Conservation (phyloP, 192 early-diverging fungal genomes). For the Backusella sp. region DNA sequence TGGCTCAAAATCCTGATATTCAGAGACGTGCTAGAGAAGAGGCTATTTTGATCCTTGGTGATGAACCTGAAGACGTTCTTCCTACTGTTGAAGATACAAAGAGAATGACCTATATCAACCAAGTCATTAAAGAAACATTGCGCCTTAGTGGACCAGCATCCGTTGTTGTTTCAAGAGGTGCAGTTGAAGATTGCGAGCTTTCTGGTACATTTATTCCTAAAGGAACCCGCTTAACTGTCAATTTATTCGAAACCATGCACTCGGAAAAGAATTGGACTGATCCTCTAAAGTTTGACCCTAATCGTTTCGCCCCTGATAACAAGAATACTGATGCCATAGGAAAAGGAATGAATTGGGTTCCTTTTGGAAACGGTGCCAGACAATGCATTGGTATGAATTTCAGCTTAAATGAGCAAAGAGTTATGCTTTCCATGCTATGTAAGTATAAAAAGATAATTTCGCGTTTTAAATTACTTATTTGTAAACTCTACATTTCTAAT, state of each 20-base stretch:
- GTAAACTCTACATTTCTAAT: not conserved
- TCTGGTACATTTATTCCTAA: constrained; percentile 25
- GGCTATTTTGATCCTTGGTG: constrained; percentile 52
- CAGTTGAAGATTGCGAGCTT: constrained; percentile 27
- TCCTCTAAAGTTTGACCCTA: constrained; percentile 46
- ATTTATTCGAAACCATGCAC: constrained; percentile 14
- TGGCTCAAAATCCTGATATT: constrained; percentile 47
- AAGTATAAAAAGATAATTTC: not conserved
- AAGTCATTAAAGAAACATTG: constrained; percentile 46
- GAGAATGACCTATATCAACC: constrained; percentile 48
- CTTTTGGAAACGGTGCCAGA: constrained; percentile 58
- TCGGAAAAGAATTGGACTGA: constrained; percentile 33
- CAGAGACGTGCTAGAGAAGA: constrained; percentile 55
- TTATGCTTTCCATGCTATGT: constrained; percentile 47
- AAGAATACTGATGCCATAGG: not conserved
- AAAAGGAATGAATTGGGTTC: constrained; percentile 34
- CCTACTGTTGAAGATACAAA: constrained; percentile 53
- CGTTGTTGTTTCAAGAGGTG: not conserved
- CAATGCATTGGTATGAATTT: constrained; percentile 70
- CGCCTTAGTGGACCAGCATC: constrained; percentile 6
- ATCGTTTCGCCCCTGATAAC: constrained; percentile 41
- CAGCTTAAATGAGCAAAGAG: constrained; percentile 54
- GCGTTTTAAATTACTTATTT: not conserved
- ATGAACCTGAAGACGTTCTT: constrained; percentile 45
- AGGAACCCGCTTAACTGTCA: constrained; percentile 9